phyloP scores from a whole-genome alignment of 2,329 filamentous ascomycete genomes.

The Lachnellula hyalina region DNA sequence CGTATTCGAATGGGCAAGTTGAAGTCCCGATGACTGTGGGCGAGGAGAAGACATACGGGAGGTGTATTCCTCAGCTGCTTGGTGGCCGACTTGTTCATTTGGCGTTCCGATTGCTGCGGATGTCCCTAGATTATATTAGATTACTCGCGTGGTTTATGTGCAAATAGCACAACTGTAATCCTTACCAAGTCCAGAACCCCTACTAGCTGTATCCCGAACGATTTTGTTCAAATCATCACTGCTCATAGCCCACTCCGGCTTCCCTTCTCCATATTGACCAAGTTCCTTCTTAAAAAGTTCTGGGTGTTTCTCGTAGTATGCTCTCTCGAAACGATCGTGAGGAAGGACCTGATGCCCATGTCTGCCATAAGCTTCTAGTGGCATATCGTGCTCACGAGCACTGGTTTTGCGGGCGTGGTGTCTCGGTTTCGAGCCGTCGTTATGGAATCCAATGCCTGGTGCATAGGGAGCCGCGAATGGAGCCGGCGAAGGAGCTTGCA shows the following conservation, averaged over 20 bases:
- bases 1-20: conserved; percentile 38
- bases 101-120: conserved; percentile 66
- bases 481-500: conserved; percentile 86
- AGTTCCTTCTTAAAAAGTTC: conserved; percentile 71
- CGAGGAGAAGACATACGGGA: conserved; percentile 69
- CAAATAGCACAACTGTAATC: conserved; percentile 21
- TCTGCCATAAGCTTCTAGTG: conserved; percentile 81
- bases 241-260: conserved; percentile 74
- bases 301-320: conserved; percentile 90
- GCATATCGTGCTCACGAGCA: conserved; percentile 63
- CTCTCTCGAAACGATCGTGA: conserved; percentile 79
- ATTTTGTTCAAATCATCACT: conserved; percentile 88
- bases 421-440: conserved; percentile 44
- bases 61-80: conserved; percentile 78
- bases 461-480: conserved; percentile 36
- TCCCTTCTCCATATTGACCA: conserved; percentile 51
- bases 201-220: conserved; percentile 63
- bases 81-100: conserved; percentile 84
- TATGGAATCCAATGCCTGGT: conserved; percentile 44
- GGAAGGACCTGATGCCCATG: conserved; percentile 77
- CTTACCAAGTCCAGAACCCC: conserved; percentile 48
- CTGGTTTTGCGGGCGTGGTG: conserved; percentile 69
- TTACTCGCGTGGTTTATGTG: conserved; percentile 17
- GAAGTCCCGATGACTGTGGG: conserved; percentile 38
- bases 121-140: conserved; percentile 49